Evolutionary conservation across 106 monocot species (phyloP), one percentile per base, ranked within the genome.

Genomic region (Acorus calamus): DNA sequence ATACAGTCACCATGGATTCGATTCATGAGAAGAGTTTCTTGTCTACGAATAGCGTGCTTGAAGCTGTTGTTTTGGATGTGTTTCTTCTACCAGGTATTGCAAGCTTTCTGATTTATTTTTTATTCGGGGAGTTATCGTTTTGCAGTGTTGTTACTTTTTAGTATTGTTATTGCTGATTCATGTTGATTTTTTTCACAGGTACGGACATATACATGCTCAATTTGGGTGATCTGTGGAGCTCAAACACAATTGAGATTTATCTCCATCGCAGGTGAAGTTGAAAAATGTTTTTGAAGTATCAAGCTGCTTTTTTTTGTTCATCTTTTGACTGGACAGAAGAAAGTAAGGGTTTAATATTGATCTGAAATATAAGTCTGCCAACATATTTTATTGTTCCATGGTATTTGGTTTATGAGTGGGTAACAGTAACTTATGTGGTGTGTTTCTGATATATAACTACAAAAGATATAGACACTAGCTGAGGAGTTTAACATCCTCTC

Each of bases 221-320:
- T 65, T 83, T 98, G 67, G 96, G 91, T 61, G 91, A 98, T 59
- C 11, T 87, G 12, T 98, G 96, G 91, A 98, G 96, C 65, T 85
- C 87, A 57, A 80, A 55, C 49, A 91, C 91, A 14, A 91, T 98
- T 68, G 96, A 98, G 70, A 28, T 98, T n/a, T 98, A 98, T 85
- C 83, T 98, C 7, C 96, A 98, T 61, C 84, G 85, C 50, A 87
- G 96, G 96, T 98, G 79, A 51, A 50, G 5, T 8, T 3, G 50
- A 45, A 5, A 5, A 52, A 3, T 66, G n/a, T n/a, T n/a, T n/a
- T n/a, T n/a, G n/a, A n/a, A n/a, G n/a, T n/a, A n/a, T n/a, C n/a
- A n/a, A n/a, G n/a, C n/a, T n/a, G n/a, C n/a, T n/a, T n/a, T n/a
- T n/a, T n/a, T n/a, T n/a, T n/a, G n/a, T n/a, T n/a, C n/a, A n/a